Conservation (phyloP, 805 yeast genomes). For the Pichia californica region DNA sequence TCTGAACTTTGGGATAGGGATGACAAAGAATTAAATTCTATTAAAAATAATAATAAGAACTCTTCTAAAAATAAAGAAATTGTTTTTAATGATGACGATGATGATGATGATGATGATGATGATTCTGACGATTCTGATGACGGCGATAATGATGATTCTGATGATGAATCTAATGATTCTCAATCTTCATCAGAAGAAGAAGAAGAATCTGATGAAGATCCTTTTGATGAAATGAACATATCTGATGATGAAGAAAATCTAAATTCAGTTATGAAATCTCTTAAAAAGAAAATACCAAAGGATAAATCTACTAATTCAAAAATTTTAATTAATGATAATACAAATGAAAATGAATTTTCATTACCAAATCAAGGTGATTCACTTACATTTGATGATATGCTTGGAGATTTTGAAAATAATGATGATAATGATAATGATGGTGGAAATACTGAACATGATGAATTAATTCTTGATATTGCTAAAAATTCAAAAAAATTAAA, state of each 20-base stretch:
- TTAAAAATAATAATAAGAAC: neutral
- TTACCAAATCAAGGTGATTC: slow-evolving; percentile 56
- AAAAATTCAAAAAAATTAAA: slow-evolving; percentile 24
- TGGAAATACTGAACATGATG: slow-evolving; percentile 33
- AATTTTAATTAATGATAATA: slow-evolving; percentile 42
- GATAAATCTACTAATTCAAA: slow-evolving; percentile 33
- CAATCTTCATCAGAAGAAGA: slow-evolving; percentile 1
- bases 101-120: slow-evolving; percentile 20
- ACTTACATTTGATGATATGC: slow-evolving; percentile 67
- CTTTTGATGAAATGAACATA: slow-evolving; percentile 24
- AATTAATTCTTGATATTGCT: slow-evolving; percentile 35
- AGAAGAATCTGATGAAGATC: slow-evolving; percentile 14
- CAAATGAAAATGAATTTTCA: slow-evolving; percentile 63
- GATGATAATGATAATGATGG: neutral
- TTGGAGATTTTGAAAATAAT: slow-evolving; percentile 48
- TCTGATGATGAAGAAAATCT: slow-evolving; percentile 38
- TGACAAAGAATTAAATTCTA: slow-evolving; percentile 36
- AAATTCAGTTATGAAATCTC: slow-evolving; percentile 37
- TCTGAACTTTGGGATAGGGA: slow-evolving; percentile 90
- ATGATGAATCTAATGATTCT: slow-evolving; percentile 11
- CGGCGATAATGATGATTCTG: slow-evolving; percentile 15
- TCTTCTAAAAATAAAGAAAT: slow-evolving; percentile 10
- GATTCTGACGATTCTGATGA: slow-evolving; percentile 22
- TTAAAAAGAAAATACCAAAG: slow-evolving; percentile 31
- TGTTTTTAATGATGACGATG: neutral